Percentiles rank a stretch among this genome's conserved stretches.
These are phyloP conservation scores for Scedosporium aurantiacum DNA, from an alignment of 2,329 filamentous ascomycete species.

Conservation along the genomic window DNA sequence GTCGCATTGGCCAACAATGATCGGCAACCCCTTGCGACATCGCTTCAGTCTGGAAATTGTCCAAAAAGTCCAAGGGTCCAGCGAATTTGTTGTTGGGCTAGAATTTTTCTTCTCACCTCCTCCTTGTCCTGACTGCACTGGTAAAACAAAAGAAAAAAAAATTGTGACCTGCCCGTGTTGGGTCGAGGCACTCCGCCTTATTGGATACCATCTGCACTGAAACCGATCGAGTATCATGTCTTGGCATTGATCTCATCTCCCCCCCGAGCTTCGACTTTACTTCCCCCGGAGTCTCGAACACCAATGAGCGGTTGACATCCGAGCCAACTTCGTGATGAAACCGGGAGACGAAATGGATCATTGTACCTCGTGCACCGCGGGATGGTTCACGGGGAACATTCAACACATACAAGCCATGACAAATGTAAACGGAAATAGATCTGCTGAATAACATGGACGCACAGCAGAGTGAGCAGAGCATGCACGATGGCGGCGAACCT, in stretches of 20 bases:
- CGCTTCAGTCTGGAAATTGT: neutral
- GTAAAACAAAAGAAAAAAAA: no score
- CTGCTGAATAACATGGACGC: no score
- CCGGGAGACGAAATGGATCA: no score
- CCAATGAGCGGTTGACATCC: no score
- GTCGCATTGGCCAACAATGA: neutral
- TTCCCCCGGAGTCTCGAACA: neutral
- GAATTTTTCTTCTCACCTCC: neutral
- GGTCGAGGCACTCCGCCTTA: neutral
- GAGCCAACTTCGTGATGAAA: no score
- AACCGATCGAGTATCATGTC: neutral
- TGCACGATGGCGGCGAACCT: neutral
- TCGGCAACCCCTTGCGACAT: neutral
- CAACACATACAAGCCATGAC: neutral
- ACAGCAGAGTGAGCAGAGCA: no score
- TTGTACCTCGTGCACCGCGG: neutral
- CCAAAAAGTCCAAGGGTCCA: no score
- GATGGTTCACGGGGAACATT: neutral
- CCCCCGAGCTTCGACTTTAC: neutral
- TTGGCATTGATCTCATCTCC: slow-evolving; percentile 1
- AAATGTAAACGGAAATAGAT: neutral
- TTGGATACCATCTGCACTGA: neutral
- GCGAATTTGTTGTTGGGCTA: no score
- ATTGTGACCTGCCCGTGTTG: neutral
- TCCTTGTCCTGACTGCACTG: no score